These are phyloP conservation scores for Starmerella stellata DNA, from an alignment of 805 yeast species.

Conservation along the genomic window DNA sequence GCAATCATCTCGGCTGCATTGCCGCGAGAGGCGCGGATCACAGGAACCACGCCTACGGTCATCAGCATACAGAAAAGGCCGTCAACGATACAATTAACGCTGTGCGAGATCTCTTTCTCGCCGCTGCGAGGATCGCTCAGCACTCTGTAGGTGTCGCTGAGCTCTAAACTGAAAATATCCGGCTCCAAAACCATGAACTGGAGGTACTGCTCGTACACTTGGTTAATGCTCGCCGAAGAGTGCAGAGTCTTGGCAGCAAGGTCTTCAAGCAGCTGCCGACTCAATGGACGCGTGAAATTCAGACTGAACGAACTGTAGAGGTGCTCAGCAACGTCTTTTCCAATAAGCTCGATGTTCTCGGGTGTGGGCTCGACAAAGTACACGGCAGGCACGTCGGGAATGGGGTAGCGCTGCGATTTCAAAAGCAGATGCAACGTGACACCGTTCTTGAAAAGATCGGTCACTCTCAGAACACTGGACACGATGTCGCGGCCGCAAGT, in stretches of 20 bases:
- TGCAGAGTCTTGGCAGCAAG: slow-evolving; percentile 65
- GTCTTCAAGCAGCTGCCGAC: slow-evolving; percentile 66
- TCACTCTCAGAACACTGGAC: slow-evolving; percentile 81
- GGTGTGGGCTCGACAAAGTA: slow-evolving; percentile 79
- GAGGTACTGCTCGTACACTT: slow-evolving; percentile 84
- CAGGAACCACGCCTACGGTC: slow-evolving; percentile 65
- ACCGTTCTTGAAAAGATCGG: slow-evolving; percentile 77
- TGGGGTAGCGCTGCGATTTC: slow-evolving; percentile 51
- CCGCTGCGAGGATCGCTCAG: slow-evolving; percentile 54
- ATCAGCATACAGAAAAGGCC: slow-evolving; percentile 68
- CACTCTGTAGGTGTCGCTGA: slow-evolving; percentile 43
- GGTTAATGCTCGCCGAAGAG: slow-evolving; percentile 54
- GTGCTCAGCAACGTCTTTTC: slow-evolving; percentile 54
- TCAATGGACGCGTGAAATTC: slow-evolving; percentile 68
- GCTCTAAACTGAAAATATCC: slow-evolving; percentile 62
- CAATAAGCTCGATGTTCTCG: slow-evolving; percentile 51
- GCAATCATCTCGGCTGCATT: slow-evolving; percentile 95
- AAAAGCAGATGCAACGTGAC: slow-evolving; percentile 76
- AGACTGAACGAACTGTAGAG: slow-evolving; percentile 64
- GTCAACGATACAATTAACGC: slow-evolving; percentile 54
- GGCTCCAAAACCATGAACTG: slow-evolving; percentile 90
- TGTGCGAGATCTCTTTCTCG: slow-evolving; percentile 52
- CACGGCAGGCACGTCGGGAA: slow-evolving; percentile 88
- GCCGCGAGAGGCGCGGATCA: slow-evolving; percentile 75
- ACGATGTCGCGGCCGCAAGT: slow-evolving; percentile 63